Evolutionary conservation across 2,329 filamentous ascomycete species (phyloP), one percentile per base, ranked within the genome.

Genomic region (Alternaria triticimaculans): DNA sequence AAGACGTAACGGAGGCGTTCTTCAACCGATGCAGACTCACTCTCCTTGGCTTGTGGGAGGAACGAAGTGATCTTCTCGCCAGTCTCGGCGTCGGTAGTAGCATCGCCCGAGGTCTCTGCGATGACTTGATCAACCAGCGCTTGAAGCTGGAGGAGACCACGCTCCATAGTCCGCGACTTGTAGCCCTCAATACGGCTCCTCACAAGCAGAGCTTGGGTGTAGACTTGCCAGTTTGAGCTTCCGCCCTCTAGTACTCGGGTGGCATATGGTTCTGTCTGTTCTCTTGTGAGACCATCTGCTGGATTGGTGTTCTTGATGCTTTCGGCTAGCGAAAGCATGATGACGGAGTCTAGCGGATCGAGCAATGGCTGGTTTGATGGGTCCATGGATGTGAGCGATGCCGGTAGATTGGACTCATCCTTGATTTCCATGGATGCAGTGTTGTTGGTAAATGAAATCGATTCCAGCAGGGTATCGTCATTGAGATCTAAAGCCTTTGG

Each of bases 181-280:
- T 96, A 94, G 0, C 94, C 87, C 80, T 99, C 96, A 58, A 98
- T 95, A 15, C 96, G 87, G 64, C 93, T 97, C 48, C 96, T 88
- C 2, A 98, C 92, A 0, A 99, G 85, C 9, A 99, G 84, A 0
- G 94, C 96, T 76, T 98, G 94, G 0, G 96, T 97, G 77, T 98
- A 98, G 33, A 97, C 90, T 78, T 98, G 96, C 96, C 96, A 99
- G 79, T 98, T 99, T 1, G 93, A 95, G 49, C 92, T 92, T 70
- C 95, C 94, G 64, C 96, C 94, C 9, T 92, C 88, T 2, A 99
- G 85, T 0, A 98, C 96, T 44, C 96, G 89, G 2, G 90, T 91
- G 1, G 96, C 96, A 76, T 95, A 99, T 0, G 96, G 96, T 1
- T 97, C 81, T 5, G 97, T 95, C 77, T 98, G 93, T 80, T 98